phyloP scores from a whole-genome alignment of 257 asterid genomes.

The Dorcoceras hygrometricum region DNA sequence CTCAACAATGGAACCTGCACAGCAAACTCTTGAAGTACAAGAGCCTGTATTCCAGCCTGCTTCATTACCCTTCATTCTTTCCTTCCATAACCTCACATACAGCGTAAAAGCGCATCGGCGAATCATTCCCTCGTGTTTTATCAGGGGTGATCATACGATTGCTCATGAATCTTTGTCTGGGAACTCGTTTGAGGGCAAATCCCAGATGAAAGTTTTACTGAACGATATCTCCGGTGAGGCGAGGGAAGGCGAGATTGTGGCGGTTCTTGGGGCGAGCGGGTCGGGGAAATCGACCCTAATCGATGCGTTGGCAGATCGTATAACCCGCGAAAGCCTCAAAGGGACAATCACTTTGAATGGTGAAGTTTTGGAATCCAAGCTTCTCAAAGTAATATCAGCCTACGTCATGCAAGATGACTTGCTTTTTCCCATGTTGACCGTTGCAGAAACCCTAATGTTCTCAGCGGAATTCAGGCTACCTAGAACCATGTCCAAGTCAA shows the following conservation, averaged over 20 bases:
- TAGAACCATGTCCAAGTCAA: slow-evolving; percentile 30
- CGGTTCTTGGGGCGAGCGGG: slow-evolving; percentile 48
- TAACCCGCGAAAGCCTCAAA: slow-evolving; percentile 39
- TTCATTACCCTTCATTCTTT: slow-evolving; percentile 44
- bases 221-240: slow-evolving; percentile 51
- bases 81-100: slow-evolving; percentile 52
- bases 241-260: slow-evolving; percentile 44
- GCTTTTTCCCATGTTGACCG: slow-evolving; percentile 43
- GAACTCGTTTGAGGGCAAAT: not conserved
- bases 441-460: slow-evolving; percentile 44
- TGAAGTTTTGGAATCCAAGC: slow-evolving; percentile 31
- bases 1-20: slow-evolving; percentile 24
- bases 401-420: slow-evolving; percentile 53
- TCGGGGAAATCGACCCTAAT: slow-evolving; percentile 50
- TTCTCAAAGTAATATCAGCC: slow-evolving; percentile 45
- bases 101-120: slow-evolving; percentile 33
- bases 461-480: slow-evolving; percentile 46
- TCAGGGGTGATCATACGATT: not conserved
- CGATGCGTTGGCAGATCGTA: slow-evolving; percentile 48
- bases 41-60: slow-evolving; percentile 25
- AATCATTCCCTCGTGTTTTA: slow-evolving; percentile 24
- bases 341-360: slow-evolving; percentile 44
- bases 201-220: slow-evolving; percentile 29
- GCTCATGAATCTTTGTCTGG: not conserved
- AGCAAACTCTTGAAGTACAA: slow-evolving; percentile 30